phyloP scores from a whole-genome alignment of 805 yeast species.

The Brettanomyces custersianus region DNA sequence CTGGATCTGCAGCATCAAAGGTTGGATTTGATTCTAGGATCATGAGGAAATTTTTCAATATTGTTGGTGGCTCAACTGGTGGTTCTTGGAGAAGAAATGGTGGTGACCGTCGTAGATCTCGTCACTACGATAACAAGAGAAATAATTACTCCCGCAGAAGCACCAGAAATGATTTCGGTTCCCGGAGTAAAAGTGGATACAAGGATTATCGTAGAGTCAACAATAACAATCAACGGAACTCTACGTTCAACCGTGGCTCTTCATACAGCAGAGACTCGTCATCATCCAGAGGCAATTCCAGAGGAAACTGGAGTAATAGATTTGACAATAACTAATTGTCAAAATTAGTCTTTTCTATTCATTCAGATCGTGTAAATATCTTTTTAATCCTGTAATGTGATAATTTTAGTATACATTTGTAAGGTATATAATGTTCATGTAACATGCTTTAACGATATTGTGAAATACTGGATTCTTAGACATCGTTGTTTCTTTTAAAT shows the following conservation, averaged over 20 bases:
- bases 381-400: no score
- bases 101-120: no score
- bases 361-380: no score
- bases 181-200: conserved; percentile 11
- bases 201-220: conserved; percentile 5
- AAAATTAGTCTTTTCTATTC: no score
- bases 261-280: no score
- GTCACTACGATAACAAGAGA: not conserved
- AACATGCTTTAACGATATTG: not conserved
- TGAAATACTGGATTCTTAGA: no score
- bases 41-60: conserved; percentile 21
- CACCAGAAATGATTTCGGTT: conserved; percentile 8
- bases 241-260: no score
- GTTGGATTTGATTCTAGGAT: conserved; percentile 19
- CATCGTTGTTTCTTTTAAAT: no score
- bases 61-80: conserved; percentile 3
- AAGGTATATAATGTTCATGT: not conserved
- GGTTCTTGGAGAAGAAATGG: no score
- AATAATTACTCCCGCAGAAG: conserved; percentile 4
- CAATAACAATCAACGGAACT: no score
- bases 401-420: no score
- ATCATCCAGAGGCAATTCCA: conserved; percentile 5
- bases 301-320: not conserved
- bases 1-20: conserved; percentile 14
- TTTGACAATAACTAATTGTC: no score